These are phyloP conservation scores for Ricinus communis DNA, from an alignment of 345 rosid genomes.

Conservation along the genomic window DNA sequence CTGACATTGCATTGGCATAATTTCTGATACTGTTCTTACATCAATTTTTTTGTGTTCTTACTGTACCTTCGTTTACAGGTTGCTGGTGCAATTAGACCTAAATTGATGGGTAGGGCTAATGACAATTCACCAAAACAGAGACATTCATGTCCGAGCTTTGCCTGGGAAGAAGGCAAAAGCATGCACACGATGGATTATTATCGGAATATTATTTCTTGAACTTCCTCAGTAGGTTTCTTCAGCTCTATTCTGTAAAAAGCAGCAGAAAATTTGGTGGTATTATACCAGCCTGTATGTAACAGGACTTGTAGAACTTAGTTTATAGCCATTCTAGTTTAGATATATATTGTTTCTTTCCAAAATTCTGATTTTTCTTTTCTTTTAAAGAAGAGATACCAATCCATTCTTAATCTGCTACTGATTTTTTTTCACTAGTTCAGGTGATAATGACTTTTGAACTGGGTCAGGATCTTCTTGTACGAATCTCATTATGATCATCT, in stretches of 20 bases:
- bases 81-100: conserved; percentile 46
- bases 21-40: background rate
- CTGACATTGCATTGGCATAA: no score
- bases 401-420: no score
- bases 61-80: conserved; percentile 29
- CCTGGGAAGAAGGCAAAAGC: conserved; percentile 12
- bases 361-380: no score
- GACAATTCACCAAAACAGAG: no score
- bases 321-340: background rate
- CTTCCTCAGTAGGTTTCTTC: no score
- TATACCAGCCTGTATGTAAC: conserved; percentile 4
- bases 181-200: background rate
- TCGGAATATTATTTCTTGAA: no score
- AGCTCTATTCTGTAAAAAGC: conserved; percentile 6
- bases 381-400: no score
- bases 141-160: conserved; percentile 1
- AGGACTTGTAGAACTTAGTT: background rate
- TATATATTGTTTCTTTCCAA: no score
- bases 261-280: conserved; percentile 1
- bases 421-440: no score
- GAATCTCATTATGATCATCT: no score
- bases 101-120: conserved; percentile 32
- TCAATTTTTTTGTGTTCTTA: conserved; percentile 6
- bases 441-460: no score
- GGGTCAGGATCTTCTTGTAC: no score